These are phyloP conservation scores for Candida oleophila DNA, from an alignment of 805 yeast genomes.

Conservation along the genomic window DNA sequence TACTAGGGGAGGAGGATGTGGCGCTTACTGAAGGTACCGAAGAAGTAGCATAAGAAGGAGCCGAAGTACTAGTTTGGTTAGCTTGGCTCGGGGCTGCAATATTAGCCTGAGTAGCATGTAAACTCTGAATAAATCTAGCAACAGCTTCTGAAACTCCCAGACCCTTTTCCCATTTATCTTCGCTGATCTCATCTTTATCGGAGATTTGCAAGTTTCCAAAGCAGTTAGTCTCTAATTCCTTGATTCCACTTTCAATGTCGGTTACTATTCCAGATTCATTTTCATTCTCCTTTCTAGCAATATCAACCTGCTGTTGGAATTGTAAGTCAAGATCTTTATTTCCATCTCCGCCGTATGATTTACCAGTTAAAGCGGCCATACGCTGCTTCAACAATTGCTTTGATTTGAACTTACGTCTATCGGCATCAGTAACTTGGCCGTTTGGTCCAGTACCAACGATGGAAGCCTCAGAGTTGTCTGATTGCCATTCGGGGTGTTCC, in stretches of 20 bases:
- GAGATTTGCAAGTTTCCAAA: slow-evolving; percentile 41
- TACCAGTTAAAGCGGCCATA: slow-evolving; percentile 93
- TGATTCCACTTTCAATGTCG: slow-evolving; percentile 73
- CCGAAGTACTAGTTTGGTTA: background rate
- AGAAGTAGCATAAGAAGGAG: slow-evolving; percentile 16
- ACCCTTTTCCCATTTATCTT: slow-evolving; percentile 79
- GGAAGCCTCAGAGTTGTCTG: slow-evolving; percentile 31
- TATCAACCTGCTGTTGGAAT: slow-evolving; percentile 51
- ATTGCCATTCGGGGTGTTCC: slow-evolving; percentile 64
- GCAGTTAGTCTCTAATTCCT: slow-evolving; percentile 55
- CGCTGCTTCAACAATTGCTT: slow-evolving; percentile 78
- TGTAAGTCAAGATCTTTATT: slow-evolving; percentile 55
- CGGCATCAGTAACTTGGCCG: slow-evolving; percentile 83
- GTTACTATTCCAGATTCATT: slow-evolving; percentile 58
- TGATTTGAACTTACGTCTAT: slow-evolving; percentile 74
- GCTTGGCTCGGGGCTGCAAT: slow-evolving; percentile 7
- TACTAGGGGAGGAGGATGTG: slow-evolving; percentile 10
- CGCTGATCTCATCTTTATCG: slow-evolving; percentile 47
- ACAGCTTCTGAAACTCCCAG: slow-evolving; percentile 69
- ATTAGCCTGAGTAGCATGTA: slow-evolving; percentile 22
- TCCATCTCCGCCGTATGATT: slow-evolving; percentile 37
- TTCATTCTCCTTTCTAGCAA: slow-evolving; percentile 52
- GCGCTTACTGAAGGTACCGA: slow-evolving; percentile 12
- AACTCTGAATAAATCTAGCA: slow-evolving; percentile 55
- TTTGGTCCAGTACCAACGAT: slow-evolving; percentile 81